Conservation (phyloP, 2,329 filamentous ascomycete genomes). For the Helotiales sp. region DNA sequence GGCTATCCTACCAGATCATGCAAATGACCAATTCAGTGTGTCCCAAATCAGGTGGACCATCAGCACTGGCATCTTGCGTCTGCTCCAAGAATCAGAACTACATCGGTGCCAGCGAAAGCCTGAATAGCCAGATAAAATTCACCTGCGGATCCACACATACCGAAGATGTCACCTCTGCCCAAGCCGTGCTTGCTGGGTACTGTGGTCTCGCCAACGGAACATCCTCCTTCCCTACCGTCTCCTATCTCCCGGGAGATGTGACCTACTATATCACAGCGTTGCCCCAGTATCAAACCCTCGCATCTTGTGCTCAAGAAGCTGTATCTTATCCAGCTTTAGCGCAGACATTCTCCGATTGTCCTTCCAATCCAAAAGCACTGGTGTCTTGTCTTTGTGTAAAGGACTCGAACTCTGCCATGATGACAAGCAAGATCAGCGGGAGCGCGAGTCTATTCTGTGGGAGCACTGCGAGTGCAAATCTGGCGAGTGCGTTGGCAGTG, state of each 20-base stretch:
- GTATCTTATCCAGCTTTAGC: slow-evolving; percentile 7
- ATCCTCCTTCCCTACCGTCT: slow-evolving; percentile 47
- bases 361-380: slow-evolving; percentile 7
- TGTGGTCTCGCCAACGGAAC: slow-evolving; percentile 52
- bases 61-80: slow-evolving; percentile 49
- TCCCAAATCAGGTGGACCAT: slow-evolving; percentile 26
- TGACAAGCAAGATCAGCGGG: slow-evolving; percentile 8
- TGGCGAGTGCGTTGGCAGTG: slow-evolving; percentile 12
- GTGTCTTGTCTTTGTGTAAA: slow-evolving; percentile 22
- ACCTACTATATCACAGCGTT: slow-evolving; percentile 56
- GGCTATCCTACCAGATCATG: slow-evolving; percentile 41
- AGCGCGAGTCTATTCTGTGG: slow-evolving; percentile 10
- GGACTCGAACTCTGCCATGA: slow-evolving; percentile 13
- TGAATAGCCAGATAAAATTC: slow-evolving; percentile 44
- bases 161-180: slow-evolving; percentile 49
- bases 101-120: slow-evolving; percentile 41
- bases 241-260: slow-evolving; percentile 53
- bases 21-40: slow-evolving; percentile 27
- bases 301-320: slow-evolving; percentile 13
- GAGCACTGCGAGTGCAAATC: slow-evolving; percentile 15
- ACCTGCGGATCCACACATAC: slow-evolving; percentile 47
- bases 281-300: slow-evolving; percentile 45
- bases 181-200: slow-evolving; percentile 52
- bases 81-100: slow-evolving; percentile 53
- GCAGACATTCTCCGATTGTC: slow-evolving; percentile 7